Evolutionary conservation across 441 rosid species (phyloP).

Genomic region (Sinapis alba): DNA sequence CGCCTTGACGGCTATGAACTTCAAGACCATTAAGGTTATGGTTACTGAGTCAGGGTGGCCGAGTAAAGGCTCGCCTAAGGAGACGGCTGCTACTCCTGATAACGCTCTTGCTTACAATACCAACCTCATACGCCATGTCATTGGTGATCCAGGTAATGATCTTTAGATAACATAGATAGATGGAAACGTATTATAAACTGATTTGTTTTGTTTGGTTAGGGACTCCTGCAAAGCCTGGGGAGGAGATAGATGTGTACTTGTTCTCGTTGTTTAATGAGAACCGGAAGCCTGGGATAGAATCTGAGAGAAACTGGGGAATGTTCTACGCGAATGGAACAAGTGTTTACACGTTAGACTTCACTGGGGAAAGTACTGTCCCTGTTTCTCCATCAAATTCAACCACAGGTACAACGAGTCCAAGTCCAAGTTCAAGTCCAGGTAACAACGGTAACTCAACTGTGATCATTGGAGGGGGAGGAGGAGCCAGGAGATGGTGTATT

Average conservation of each 20-base stretch:
- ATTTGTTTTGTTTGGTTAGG: not conserved
- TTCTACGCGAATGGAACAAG: slow-evolving; percentile 83
- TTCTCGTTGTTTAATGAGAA: slow-evolving; percentile 95
- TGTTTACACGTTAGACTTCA: slow-evolving; percentile 78
- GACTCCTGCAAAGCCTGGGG: slow-evolving; percentile 88
- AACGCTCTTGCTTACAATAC: slow-evolving; percentile 85
- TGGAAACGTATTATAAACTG: not conserved
- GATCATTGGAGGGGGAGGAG: slow-evolving; percentile 16
- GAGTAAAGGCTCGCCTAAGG: slow-evolving; percentile 82
- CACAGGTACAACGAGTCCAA: slow-evolving; percentile 3
- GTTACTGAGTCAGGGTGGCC: slow-evolving; percentile 99
- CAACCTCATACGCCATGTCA: slow-evolving; percentile 82
- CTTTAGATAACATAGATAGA: not conserved
- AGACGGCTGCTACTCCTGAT: slow-evolving; percentile 88
- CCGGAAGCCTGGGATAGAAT: slow-evolving; percentile 87
- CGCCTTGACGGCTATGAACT: slow-evolving; percentile 76
- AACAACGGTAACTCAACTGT: slow-evolving; percentile 31
- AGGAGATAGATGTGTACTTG: slow-evolving; percentile 76
- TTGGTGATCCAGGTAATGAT: slow-evolving; percentile 61
- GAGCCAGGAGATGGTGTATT: slow-evolving; percentile 67
- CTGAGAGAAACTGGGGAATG: slow-evolving; percentile 97
- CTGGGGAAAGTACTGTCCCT: slow-evolving; percentile 54
- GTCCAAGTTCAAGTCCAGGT: slow-evolving; percentile 39
- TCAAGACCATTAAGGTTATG: slow-evolving; percentile 84
- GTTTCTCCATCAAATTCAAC: slow-evolving; percentile 48